A percentile compares a stretch with the other conserved stretches of the same genome.
These are phyloP conservation scores for Letharia columbiana DNA, from an alignment of 495 filamentous ascomycete genomes.

Conservation along the genomic window DNA sequence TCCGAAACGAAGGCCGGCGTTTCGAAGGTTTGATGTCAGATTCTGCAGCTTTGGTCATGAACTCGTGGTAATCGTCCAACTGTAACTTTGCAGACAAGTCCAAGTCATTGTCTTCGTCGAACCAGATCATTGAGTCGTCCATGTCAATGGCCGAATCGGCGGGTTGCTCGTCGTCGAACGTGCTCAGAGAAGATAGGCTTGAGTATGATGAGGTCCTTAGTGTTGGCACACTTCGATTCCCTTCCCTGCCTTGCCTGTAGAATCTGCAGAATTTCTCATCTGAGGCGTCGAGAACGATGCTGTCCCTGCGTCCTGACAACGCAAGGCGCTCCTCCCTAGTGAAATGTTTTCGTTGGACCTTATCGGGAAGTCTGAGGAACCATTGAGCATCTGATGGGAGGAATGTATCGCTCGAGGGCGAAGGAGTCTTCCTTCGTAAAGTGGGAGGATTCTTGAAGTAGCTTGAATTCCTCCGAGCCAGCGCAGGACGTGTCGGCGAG, in stretches of 20 bases:
- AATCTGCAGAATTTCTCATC: slow-evolving; percentile 56
- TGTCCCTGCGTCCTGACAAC: slow-evolving; percentile 44
- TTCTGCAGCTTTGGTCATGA: slow-evolving; percentile 33
- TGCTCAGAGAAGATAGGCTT: slow-evolving; percentile 29
- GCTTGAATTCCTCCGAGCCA: slow-evolving; percentile 32
- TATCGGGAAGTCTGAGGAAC: slow-evolving; percentile 61
- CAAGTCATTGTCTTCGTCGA: slow-evolving; percentile 69
- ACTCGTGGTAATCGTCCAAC: slow-evolving; percentile 46
- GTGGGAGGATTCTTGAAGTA: slow-evolving; percentile 23
- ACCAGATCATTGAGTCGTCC: slow-evolving; percentile 54
- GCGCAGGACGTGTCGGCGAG: slow-evolving; percentile 35
- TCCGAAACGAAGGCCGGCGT: slow-evolving; percentile 37
- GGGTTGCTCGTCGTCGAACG: slow-evolving; percentile 30
- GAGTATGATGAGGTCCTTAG: slow-evolving; percentile 25
- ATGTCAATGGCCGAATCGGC: slow-evolving; percentile 35
- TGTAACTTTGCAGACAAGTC: slow-evolving; percentile 44
- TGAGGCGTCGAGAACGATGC: slow-evolving; percentile 60
- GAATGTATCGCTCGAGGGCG: slow-evolving; percentile 34
- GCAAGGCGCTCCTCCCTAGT: slow-evolving; percentile 62
- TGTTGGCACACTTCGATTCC: slow-evolving; percentile 28
- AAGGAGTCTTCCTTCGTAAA: slow-evolving; percentile 32
- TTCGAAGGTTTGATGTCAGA: slow-evolving; percentile 21
- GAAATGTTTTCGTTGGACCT: slow-evolving; percentile 61
- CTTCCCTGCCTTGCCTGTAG: slow-evolving; percentile 25
- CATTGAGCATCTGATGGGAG: slow-evolving; percentile 57